Conservation (phyloP, 78 protist species). For the Mantamonas sphyraenae region DNA sequence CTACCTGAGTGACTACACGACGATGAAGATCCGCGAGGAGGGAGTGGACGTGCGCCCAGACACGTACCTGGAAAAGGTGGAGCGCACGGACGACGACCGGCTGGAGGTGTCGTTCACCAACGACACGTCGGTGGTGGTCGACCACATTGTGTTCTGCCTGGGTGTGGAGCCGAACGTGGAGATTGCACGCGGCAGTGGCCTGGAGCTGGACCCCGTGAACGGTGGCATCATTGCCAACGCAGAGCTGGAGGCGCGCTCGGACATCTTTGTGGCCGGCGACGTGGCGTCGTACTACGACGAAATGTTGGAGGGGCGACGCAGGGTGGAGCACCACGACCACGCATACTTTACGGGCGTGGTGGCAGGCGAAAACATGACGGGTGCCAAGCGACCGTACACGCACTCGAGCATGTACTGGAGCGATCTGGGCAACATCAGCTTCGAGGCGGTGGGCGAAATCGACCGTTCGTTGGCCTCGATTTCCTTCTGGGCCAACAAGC, state of each 20-base stretch:
- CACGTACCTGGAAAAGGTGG: background rate
- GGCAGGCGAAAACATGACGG: constrained; percentile 58
- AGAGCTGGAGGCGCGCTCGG: constrained; percentile 64
- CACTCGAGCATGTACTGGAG: constrained; percentile 55
- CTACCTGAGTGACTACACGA: constrained; percentile 44
- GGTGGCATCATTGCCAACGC: constrained; percentile 72
- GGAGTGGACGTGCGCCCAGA: constrained; percentile 9
- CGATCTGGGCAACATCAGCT: constrained; percentile 17
- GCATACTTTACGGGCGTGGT: too few species aligned
- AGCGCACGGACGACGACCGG: background rate
- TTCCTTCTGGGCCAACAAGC: constrained; percentile 56
- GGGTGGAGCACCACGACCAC: constrained; percentile 78
- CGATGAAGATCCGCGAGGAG: constrained; percentile 17
- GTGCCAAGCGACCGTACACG: constrained; percentile 25
- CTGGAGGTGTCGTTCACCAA: too few species aligned
- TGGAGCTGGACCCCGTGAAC: constrained; percentile 58
- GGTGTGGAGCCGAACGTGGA: constrained; percentile 56
- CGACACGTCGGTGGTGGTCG: too few species aligned
- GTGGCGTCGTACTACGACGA: constrained; percentile 55
- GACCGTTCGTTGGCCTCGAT: constrained; percentile 32
- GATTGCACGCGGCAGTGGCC: constrained; percentile 33
- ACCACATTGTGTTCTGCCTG: constrained; percentile 37
- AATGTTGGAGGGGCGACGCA: constrained; percentile 38
- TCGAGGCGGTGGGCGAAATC: constrained; percentile 49
- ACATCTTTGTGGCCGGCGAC: constrained; percentile 75